phyloP scores from a whole-genome alignment of 257 asterid genomes.

The Forsythia suspensa region DNA sequence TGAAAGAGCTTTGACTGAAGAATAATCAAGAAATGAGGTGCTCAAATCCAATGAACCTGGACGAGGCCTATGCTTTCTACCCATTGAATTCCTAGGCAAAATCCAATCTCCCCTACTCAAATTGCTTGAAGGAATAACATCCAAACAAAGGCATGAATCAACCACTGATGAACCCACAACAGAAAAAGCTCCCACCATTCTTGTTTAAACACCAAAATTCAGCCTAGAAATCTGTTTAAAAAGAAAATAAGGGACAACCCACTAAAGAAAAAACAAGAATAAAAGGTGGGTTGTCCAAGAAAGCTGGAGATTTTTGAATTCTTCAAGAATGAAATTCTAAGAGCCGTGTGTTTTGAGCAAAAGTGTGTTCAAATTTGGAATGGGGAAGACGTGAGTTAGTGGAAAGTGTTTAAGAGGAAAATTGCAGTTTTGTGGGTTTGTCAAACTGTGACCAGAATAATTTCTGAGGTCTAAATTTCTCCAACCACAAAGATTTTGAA shows the following conservation, averaged over 20 bases:
- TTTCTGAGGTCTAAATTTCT: constrained; percentile 45
- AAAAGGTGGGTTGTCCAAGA: constrained; percentile 33
- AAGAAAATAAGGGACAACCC: constrained; percentile 25
- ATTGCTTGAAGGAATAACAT: constrained; percentile 43
- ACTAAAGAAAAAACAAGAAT: constrained; percentile 8
- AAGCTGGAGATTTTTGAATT: constrained; percentile 26
- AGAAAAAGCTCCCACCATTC: constrained; percentile 57
- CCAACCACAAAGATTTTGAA: constrained; percentile 35
- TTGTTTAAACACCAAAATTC: constrained; percentile 15
- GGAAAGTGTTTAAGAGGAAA: constrained; percentile 15
- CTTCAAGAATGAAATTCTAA: constrained; percentile 12
- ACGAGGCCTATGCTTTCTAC: constrained; percentile 40
- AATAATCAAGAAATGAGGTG: constrained; percentile 49
- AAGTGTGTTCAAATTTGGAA: not conserved
- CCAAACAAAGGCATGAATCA: constrained; percentile 56
- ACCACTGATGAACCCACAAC: constrained; percentile 56
- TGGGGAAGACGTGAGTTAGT: constrained; percentile 2
- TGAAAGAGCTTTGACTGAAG: constrained; percentile 37
- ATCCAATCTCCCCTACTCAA: constrained; percentile 42
- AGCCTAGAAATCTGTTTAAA: not conserved
- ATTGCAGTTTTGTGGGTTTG: constrained; percentile 8
- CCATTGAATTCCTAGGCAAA: constrained; percentile 26
- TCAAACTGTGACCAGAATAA: constrained; percentile 43
- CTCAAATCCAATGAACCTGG: constrained; percentile 43
- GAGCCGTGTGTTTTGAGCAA: constrained; percentile 6